A percentile compares a stretch with the other conserved stretches of the same genome.
These are phyloP conservation scores for Pseudogymnoascus sp. DNA, from an alignment of 2,329 filamentous ascomycete species.

Conservation along the genomic window DNA sequence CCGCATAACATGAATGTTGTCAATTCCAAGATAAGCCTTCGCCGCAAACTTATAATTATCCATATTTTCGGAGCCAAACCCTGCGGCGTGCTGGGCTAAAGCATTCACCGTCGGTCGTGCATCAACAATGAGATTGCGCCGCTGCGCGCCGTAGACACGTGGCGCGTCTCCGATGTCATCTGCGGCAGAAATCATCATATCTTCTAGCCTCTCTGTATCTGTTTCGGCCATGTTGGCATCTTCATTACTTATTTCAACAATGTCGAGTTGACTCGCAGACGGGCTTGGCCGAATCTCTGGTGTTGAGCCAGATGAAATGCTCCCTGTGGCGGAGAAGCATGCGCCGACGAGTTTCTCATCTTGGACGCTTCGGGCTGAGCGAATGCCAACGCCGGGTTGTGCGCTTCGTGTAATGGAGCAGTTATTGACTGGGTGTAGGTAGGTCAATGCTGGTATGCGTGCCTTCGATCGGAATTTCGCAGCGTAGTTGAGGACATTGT, in stretches of 20 bases:
- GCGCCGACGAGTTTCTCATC: conserved; percentile 90
- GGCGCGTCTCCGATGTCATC: conserved; percentile 49
- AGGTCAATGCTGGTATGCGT: conserved; percentile 82
- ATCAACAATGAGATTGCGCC: conserved; percentile 91
- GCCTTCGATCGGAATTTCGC: conserved; percentile 79
- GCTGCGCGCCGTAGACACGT: conserved; percentile 80
- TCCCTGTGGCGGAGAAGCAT: conserved; percentile 65
- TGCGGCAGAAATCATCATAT: conserved; percentile 53
- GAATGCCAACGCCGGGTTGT: conserved; percentile 80
- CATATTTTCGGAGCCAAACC: conserved; percentile 95
- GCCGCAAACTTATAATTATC: conserved; percentile 88
- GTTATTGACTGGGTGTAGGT: conserved; percentile 94
- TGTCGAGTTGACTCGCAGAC: conserved; percentile 44
- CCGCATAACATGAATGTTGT: conserved; percentile 98
- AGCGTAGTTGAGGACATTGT: conserved; percentile 92
- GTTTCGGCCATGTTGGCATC: conserved; percentile 14
- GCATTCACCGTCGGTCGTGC: conserved; percentile 91
- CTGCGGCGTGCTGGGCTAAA: conserved; percentile 85
- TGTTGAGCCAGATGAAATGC: conserved; percentile 17
- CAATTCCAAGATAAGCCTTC: conserved; percentile 89
- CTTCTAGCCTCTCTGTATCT: conserved; percentile 55
- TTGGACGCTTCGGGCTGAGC: conserved; percentile 83
- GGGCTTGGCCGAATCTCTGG: conserved; percentile 31
- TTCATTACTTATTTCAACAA: conserved; percentile 20
- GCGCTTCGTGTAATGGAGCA: conserved; percentile 94